phyloP scores from a whole-genome alignment of 1,139 yeast genomes.

The Yamadazyma aaseri region DNA sequence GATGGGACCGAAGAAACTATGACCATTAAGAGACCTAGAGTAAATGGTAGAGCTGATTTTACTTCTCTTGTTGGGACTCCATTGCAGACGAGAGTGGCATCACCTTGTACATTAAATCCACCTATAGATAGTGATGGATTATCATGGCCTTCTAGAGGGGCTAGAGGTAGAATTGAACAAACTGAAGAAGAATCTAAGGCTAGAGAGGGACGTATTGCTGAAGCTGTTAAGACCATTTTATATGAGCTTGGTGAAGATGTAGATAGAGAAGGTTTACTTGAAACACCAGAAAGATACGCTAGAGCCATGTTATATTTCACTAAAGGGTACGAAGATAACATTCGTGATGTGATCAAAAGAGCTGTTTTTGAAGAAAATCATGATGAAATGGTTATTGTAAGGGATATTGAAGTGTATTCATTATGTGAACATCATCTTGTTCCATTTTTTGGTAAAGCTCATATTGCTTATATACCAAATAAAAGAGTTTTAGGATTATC shows the following conservation, averaged over 20 bases:
- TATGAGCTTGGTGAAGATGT: constrained; percentile 91
- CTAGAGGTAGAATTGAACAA: constrained; percentile 69
- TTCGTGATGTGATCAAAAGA: constrained; percentile 83
- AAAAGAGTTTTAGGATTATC: constrained; percentile 92
- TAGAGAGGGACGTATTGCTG: constrained; percentile 76
- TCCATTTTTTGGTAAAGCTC: constrained; percentile 95
- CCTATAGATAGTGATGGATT: constrained; percentile 89
- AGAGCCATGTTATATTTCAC: constrained; percentile 95
- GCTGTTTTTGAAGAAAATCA: constrained; percentile 98
- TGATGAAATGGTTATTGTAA: constrained; percentile 97
- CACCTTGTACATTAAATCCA: constrained; percentile 79
- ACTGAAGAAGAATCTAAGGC: constrained; percentile 57
- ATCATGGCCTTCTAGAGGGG: constrained; percentile 94
- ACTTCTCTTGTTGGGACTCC: too few relatives aligned
- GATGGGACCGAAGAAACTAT: constrained; percentile 16
- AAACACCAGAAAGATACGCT: constrained; percentile 95
- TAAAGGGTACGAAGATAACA: constrained; percentile 93
- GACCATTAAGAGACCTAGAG: constrained; percentile 26
- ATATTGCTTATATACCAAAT: constrained; percentile 94
- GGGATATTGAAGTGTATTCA: constrained; percentile 89
- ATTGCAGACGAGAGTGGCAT: constrained; percentile 72
- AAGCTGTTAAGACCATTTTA: constrained; percentile 79
- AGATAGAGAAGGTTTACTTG: constrained; percentile 81
- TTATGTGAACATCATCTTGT: constrained; percentile 97
- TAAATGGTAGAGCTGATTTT: constrained; percentile 15